phyloP scores from a whole-genome alignment of 352 stramenopile species.

The Aphanomyces cochlioides region DNA sequence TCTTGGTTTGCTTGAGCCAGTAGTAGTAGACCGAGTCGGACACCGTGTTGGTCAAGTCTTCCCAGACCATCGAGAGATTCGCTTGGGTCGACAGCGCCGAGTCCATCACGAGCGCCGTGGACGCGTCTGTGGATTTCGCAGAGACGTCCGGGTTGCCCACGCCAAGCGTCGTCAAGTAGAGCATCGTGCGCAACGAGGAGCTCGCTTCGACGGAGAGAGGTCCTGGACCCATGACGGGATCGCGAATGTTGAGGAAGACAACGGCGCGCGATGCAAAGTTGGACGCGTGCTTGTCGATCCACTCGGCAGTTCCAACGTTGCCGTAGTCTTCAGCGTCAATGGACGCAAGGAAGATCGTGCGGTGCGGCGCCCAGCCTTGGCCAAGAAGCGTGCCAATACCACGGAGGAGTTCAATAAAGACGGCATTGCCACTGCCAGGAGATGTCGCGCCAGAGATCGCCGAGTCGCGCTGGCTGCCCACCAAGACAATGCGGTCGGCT shows the following conservation, averaged over 20 bases:
- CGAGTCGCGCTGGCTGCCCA: conserved; percentile 63
- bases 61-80: conserved; percentile 60
- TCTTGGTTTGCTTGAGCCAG: conserved; percentile 58
- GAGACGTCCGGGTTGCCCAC: conserved; percentile 58
- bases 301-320: conserved; percentile 72
- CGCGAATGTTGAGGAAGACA: conserved; percentile 68
- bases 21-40: conserved; percentile 67
- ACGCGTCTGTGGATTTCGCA: not conserved
- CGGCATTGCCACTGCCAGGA: conserved; percentile 66
- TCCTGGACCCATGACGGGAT: conserved; percentile 64
- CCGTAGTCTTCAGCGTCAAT: conserved; percentile 80
- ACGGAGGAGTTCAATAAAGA: conserved; percentile 69
- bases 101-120: not conserved
- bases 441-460: conserved; percentile 58
- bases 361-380: conserved; percentile 71
- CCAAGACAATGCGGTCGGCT: conserved; percentile 71
- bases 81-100: conserved; percentile 29
- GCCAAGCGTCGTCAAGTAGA: conserved; percentile 65
- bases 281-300: conserved; percentile 76
- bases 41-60: conserved; percentile 53
- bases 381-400: conserved; percentile 55
- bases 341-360: conserved; percentile 67
- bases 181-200: conserved; percentile 67
- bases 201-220: conserved; percentile 62
- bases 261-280: conserved; percentile 58